Base-by-base conservation (phyloP, 306 rosid genomes). In the Casuarina equisetifolia region DNA sequence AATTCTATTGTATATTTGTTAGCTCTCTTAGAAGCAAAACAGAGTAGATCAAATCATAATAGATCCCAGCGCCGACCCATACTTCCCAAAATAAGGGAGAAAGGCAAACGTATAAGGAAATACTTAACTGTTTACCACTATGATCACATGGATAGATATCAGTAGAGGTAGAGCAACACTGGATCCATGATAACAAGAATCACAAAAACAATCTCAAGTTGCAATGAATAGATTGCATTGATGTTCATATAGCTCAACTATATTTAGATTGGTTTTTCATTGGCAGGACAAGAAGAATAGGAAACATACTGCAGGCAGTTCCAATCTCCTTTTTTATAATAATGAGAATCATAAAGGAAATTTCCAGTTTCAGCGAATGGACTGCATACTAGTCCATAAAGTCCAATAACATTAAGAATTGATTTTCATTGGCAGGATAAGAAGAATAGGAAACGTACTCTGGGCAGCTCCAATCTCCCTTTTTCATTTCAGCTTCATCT, bases 391-490 rank as follows among this genome's bases (percentile, higher is more conserved):
- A 74, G 46, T 46, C 3, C 10, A 25, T 45, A 46, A 3, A 43
- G 32, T 25, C 32, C 32, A 25, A 5, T 9, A 76, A 10, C 1
- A 51, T 49, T 12, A 11, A 4, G n/a, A 11, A 9, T 20, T 4
- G 6, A 36, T 16, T 61, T 64, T 62, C 20, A 51, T 38, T 43
- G 40, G 55, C 16, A 73, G 12, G 66, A 45, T 35, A 57, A 63
- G 45, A 25, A 53, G 17, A 57, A 67, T 73, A 3, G 39, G 57
- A 70, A 67, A 80, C 96, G 80, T 79, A 95, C 97, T 80, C 79
- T 57, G 89, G 82, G 70, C 99, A 96, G 70, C 78, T 81, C 99
- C 99, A 96, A 80, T 96, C 99, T 76, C 99, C 98, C 67, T 83
- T 88, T 87, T 92, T 91, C 91, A 73, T 89, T 84, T 85, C 88